phyloP scores from a whole-genome alignment of 441 rosid genomes.

The Cnidoscolus chayamansa region DNA sequence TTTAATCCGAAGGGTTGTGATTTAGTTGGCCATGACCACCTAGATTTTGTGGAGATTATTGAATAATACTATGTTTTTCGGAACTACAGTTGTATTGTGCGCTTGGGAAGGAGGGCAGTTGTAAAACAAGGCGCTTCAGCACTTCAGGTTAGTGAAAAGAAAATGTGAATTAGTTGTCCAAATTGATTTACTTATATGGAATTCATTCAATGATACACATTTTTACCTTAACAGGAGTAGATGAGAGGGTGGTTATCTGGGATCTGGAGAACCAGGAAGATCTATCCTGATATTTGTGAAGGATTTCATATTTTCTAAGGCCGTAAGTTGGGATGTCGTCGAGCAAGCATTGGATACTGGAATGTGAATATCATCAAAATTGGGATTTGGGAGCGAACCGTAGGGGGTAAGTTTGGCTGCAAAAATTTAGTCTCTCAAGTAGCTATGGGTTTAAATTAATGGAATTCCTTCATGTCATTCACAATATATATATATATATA shows the following conservation, averaged over 20 bases:
- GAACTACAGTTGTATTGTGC: constrained; percentile 63
- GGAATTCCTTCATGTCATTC: too few relatives aligned
- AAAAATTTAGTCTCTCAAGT: too few relatives aligned
- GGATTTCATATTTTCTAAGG: background rate
- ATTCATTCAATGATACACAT: background rate
- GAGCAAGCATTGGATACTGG: too few relatives aligned
- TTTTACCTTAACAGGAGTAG: constrained; percentile 55
- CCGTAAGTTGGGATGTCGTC: too few relatives aligned
- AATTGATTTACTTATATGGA: background rate
- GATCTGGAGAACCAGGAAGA: constrained; percentile 68
- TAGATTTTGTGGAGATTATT: constrained; percentile 13
- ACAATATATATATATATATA: too few relatives aligned
- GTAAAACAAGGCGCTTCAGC: constrained; percentile 69
- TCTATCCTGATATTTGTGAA: constrained; percentile 42
- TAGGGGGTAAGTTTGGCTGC: too few relatives aligned
- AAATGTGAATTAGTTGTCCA: background rate
- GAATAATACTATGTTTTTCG: constrained; percentile 15
- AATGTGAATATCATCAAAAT: too few relatives aligned
- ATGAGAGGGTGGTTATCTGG: constrained; percentile 87
- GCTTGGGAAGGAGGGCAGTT: constrained; percentile 42
- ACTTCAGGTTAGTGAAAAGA: constrained; percentile 66
- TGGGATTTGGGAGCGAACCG: too few relatives aligned
- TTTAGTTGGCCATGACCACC: background rate
- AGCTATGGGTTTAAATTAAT: too few relatives aligned
- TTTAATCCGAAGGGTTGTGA: too few relatives aligned